Evolutionary conservation across 805 yeast species (phyloP), one percentile per base, ranked within the genome.

Genomic region (Kodamaea fukazawae): DNA sequence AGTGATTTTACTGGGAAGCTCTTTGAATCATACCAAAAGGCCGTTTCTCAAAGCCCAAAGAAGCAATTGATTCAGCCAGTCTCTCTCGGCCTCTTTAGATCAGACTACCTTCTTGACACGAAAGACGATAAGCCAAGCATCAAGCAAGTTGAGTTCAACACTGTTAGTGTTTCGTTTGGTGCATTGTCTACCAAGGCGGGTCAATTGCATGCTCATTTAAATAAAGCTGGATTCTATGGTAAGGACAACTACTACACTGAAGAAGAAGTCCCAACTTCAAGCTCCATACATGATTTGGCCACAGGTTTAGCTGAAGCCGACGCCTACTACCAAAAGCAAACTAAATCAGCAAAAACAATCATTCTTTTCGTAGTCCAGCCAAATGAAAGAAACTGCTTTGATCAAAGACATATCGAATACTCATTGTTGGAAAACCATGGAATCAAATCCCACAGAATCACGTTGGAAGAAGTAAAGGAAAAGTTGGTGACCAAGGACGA

Each of bases 81-180:
- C 27, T 76, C 89, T 0, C 69, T 90, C 32, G 98, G 97, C 0
- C 61, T 93, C 7, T 90, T 89, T 60, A 76, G 99, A 58, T 83
- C 95, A 0, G 99, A 93, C 56, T 93, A 91, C 54, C 79, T 93
- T 80, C 55, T 60, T 42, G 70, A 73, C 29, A 58, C 63, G 15
- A 55, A 58, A 5, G 63, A 65, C 36, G 61, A 62, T 10, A 44
- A 42, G 4, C 41, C 54, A 12, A 58, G 61, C 18, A 83, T 91
- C 53, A 90, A 91, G 57, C 99, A 93, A 61, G 93, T 93, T 37
- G 99, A 93, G 60, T 91, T 91, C 67, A 93, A 93, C 63, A 90
- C 99, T 1, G 87, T 93, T 3, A 85, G 96, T 53, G 96, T 91
- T 3, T 90, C 97, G 1, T 93, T 93, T 67, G 96, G 95, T 14